These are phyloP conservation scores for Metschnikowia noctiluminum DNA, from an alignment of 805 yeast species.

Conservation along the genomic window DNA sequence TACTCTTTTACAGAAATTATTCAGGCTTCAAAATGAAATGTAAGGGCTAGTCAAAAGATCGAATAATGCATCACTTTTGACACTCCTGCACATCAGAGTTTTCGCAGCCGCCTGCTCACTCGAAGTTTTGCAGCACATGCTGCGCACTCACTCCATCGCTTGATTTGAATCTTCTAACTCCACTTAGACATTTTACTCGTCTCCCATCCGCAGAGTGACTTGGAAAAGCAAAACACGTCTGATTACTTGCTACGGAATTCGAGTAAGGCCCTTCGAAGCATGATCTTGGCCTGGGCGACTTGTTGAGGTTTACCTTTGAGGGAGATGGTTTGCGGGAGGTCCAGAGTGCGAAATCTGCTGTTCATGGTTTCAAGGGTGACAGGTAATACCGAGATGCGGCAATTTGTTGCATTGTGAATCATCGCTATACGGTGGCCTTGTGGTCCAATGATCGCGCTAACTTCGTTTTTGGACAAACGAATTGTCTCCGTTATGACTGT, in stretches of 20 bases:
- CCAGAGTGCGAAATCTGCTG: slow-evolving; percentile 7
- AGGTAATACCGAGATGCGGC: slow-evolving; percentile 15
- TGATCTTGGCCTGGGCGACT: slow-evolving; percentile 11
- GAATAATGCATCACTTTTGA: background rate
- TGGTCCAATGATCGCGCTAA: slow-evolving; percentile 14
- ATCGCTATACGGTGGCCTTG: slow-evolving; percentile 8
- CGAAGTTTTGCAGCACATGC: slow-evolving; percentile 8
- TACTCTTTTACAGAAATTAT: too few species aligned
- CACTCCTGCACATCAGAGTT: background rate
- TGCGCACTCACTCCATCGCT: background rate
- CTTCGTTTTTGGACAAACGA: slow-evolving; percentile 13
- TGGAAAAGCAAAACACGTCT: too few species aligned
- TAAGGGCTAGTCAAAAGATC: background rate
- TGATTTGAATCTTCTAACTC: too few species aligned
- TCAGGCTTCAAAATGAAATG: background rate
- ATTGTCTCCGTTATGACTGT: slow-evolving; percentile 11
- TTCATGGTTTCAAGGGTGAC: slow-evolving; percentile 12
- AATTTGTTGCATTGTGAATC: slow-evolving; percentile 11
- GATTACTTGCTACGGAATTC: slow-evolving; percentile 7
- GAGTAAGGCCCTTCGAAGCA: slow-evolving; percentile 12
- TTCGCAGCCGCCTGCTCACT: slow-evolving; percentile 6
- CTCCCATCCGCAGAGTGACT: too few species aligned
- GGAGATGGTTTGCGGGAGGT: slow-evolving; percentile 12
- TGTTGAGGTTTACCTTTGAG: slow-evolving; percentile 14
- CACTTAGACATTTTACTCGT: too few species aligned